Evolutionary conservation across 768 basidiomycete species (phyloP).

Genomic region (Hygrophoropsis aurantiaca): DNA sequence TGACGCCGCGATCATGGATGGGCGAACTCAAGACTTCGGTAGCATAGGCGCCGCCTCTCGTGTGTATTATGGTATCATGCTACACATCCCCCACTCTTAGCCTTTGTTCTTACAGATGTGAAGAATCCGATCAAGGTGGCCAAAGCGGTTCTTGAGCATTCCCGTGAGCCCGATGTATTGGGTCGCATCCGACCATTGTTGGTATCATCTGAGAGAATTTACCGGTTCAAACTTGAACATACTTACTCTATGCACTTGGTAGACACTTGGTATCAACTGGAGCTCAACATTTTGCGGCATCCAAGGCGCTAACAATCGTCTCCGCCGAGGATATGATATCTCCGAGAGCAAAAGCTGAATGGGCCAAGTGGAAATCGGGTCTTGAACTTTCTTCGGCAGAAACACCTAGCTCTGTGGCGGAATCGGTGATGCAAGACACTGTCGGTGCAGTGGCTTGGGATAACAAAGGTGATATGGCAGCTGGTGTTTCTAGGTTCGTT

Average conservation of each 20-base stretch:
- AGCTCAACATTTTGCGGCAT: slow-evolving; percentile 54
- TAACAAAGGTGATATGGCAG: slow-evolving; percentile 45
- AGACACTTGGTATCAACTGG: slow-evolving; percentile 59
- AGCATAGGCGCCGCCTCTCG: slow-evolving; percentile 72
- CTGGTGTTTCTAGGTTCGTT: slow-evolving; percentile 73
- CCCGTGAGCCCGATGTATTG: slow-evolving; percentile 45
- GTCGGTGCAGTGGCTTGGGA: slow-evolving; percentile 75
- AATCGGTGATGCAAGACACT: slow-evolving; percentile 60
- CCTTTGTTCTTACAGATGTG: slow-evolving; percentile 45
- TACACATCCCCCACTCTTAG: background rate
- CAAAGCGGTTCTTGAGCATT: slow-evolving; percentile 52
- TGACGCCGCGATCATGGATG: slow-evolving; percentile 74
- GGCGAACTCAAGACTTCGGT: slow-evolving; percentile 53
- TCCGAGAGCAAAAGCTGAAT: slow-evolving; percentile 48
- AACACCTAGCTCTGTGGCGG: slow-evolving; percentile 2
- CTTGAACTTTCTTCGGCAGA: slow-evolving; percentile 26
- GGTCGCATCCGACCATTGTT: slow-evolving; percentile 74
- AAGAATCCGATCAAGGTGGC: slow-evolving; percentile 72
- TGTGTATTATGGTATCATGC: slow-evolving; percentile 37
- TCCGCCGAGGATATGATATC: slow-evolving; percentile 48
- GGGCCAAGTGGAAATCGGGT: slow-evolving; percentile 59
- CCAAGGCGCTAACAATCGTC: slow-evolving; percentile 32
- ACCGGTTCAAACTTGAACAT: background rate
- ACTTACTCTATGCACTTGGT: slow-evolving; percentile 1
- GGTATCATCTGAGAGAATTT: slow-evolving; percentile 27